Evolutionary conservation across 306 rosid species (phyloP).

Genomic region (Pterocarpus santalinus): DNA sequence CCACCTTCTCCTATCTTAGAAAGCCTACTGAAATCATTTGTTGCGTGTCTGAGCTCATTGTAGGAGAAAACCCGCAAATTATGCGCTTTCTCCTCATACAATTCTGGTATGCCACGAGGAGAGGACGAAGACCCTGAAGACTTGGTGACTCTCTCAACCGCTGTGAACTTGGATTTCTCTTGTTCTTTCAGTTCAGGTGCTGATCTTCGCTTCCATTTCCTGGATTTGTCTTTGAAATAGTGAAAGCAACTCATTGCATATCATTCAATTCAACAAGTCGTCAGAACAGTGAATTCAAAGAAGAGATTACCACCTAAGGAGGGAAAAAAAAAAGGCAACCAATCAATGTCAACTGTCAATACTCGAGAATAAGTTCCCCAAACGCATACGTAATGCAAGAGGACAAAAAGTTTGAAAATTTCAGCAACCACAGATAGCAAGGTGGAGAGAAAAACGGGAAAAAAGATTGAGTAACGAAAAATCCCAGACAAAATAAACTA

Average conservation of each 20-base stretch:
- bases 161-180: constrained; percentile 56
- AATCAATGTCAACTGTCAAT: background rate
- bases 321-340: background rate
- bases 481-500: background rate
- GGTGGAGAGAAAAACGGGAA: background rate
- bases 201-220: constrained; percentile 59
- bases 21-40: constrained; percentile 69
- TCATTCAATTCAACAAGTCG: constrained; percentile 17
- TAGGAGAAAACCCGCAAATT: constrained; percentile 70
- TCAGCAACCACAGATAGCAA: background rate
- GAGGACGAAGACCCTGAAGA: constrained; percentile 69
- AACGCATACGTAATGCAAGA: background rate
- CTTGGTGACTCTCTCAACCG: constrained; percentile 53
- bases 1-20: constrained; percentile 94
- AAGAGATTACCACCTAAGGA: background rate
- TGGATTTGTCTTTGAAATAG: constrained; percentile 62
- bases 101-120: constrained; percentile 74
- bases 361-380: background rate
- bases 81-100: constrained; percentile 86
- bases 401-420: background rate
- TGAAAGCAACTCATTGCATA: constrained; percentile 66
- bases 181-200: constrained; percentile 73
- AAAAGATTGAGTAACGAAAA: background rate
- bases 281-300: background rate
- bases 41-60: constrained; percentile 70